Evolutionary conservation across 108 stramenopile genomes (phyloP), one percentile per base, ranked within the genome.

Genomic region (Aurantiochytrium sp.): DNA sequence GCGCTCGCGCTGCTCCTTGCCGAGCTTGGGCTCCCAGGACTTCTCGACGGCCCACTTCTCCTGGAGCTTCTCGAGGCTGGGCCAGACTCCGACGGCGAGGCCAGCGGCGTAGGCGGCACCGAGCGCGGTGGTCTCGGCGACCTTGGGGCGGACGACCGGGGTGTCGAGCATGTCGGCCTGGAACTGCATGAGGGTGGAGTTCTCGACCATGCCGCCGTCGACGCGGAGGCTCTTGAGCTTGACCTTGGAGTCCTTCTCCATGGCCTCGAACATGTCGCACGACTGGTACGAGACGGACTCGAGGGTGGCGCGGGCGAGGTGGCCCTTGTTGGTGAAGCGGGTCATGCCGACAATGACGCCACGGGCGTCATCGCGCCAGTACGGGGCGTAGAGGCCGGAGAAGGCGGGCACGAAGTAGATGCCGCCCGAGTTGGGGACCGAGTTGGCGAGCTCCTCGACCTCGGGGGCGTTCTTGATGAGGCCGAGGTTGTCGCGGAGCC

Each of bases 361-460:
- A 5, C 99, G 94, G 42, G 98, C 98, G 90, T 96, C 95, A 21
- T 94, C 92, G 34, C 95, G 87, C 98, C 99, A 99, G 89, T 97
- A 93, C 0, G 99, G 98, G 37, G 99, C 97, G 91, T 97, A 97
- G 10, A 99, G 88, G 45, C 99, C 98, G 10, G 94, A 91, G 90
- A 99, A 98, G 27, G 98, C 98, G 34, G 99, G 98, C 17, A 99
- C 98, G 69, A 99, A 93, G 73, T 96, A 98, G 90, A 98, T 91
- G 50, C 97, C 97, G 69, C 97, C 96, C 86, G 95, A 96, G 55
- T 90, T 88, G 21, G 88, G 87, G 68, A 93, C 93, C 2, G 86
- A 81, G 6, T 52, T 85, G 2, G 99, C 99, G 52, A 96, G 87
- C 10, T 87, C 89, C 92, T 98, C 97, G 37, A 95, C 93, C 69